A percentile compares a stretch with the other conserved stretches of the same genome.
phyloP scores from a whole-genome alignment of 192 early-diverging fungal genomes.

The Pecoramyces ruminantium region DNA sequence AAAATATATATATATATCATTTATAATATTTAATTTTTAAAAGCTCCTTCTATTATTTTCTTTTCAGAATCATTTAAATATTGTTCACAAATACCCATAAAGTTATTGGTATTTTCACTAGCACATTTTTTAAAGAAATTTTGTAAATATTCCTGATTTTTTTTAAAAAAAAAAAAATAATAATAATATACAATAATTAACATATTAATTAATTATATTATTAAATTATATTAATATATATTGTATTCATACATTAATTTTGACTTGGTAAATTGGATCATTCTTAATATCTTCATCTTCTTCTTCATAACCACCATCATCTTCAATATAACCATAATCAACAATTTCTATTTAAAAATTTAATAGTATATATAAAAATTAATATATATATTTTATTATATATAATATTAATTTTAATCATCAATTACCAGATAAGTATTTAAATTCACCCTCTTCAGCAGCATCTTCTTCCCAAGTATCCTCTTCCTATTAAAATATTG shows the following conservation, averaged over 20 bases:
- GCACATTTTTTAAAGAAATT: conserved; percentile 40
- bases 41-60: neutral
- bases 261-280: conserved; percentile 45
- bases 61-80: neutral
- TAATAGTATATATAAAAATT: no score
- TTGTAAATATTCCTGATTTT: conserved; percentile 26
- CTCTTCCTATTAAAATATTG: conserved; percentile 36
- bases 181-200: no score
- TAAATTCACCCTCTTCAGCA: conserved; percentile 39
- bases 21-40: neutral
- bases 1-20: no score
- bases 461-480: conserved; percentile 25
- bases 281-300: conserved; percentile 45
- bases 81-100: neutral
- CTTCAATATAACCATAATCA: conserved; percentile 7
- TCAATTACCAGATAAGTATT: conserved; percentile 13
- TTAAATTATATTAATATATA: no score
- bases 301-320: conserved; percentile 37
- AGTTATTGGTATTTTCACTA: conserved; percentile 16
- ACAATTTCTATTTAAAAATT: conserved; percentile 3
- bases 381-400: conserved; percentile 1
- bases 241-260: conserved; percentile 42
- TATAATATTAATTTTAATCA: conserved; percentile 5
- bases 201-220: no score
- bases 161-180: neutral